phyloP scores from a whole-genome alignment of 2,329 filamentous ascomycete species.

The Epicoccum sorghinum region DNA sequence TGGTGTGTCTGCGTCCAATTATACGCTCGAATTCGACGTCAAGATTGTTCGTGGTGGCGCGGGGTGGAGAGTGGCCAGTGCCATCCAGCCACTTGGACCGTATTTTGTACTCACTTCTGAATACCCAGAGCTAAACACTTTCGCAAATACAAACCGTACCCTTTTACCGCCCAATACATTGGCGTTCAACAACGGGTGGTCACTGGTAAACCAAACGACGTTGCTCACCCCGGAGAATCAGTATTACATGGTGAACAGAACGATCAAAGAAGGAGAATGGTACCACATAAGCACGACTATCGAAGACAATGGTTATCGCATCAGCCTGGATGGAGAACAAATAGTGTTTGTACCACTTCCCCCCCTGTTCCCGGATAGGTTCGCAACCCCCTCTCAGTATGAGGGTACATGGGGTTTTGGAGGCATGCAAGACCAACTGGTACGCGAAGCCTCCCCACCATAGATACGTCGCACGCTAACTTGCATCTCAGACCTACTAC shows the following conservation, averaged over 20 bases:
- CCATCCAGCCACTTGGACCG: slow-evolving; percentile 21
- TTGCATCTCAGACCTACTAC: slow-evolving; percentile 34
- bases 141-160: slow-evolving; percentile 45
- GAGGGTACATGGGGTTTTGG: slow-evolving; percentile 49
- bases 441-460: background rate
- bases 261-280: slow-evolving; percentile 46
- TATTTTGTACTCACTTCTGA: slow-evolving; percentile 33
- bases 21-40: slow-evolving; percentile 47
- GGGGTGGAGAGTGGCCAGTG: slow-evolving; percentile 47
- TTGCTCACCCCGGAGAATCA: slow-evolving; percentile 18
- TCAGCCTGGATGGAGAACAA: slow-evolving; percentile 33
- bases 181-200: slow-evolving; percentile 43
- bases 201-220: slow-evolving; percentile 47
- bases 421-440: slow-evolving; percentile 48
- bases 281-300: slow-evolving; percentile 48
- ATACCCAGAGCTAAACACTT: slow-evolving; percentile 23
- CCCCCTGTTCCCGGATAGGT: background rate
- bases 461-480: background rate
- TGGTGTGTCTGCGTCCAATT: slow-evolving; percentile 34
- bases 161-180: slow-evolving; percentile 46
- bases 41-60: slow-evolving; percentile 49
- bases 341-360: slow-evolving; percentile 27
- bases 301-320: slow-evolving; percentile 30
- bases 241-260: slow-evolving; percentile 8
- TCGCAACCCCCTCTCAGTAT: slow-evolving; percentile 13